Base-by-base conservation (phyloP, 2,329 filamentous ascomycete species). In the Penicillium sp. region DNA sequence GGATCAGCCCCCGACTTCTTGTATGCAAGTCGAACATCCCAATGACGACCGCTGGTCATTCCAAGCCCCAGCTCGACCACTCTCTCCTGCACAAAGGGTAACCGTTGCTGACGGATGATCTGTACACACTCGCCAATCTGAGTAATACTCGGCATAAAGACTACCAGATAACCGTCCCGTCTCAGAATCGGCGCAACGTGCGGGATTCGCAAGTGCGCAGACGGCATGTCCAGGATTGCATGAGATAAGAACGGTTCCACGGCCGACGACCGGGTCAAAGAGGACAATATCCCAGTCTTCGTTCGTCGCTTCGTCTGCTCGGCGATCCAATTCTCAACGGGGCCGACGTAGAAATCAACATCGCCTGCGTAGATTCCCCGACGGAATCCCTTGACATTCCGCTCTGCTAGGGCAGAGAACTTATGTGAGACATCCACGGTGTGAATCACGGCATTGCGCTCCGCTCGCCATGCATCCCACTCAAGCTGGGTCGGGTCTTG, bases 71-170 rank as follows among this genome's bases (percentile, higher is more conserved):
- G 67, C 63, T 82, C 81, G 16, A 82, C 72, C 4, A 78, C 79
- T 62, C 75, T 76, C 51, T 82, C 79, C 60, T 80, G 71, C 8
- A 76, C 64, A 49, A 88, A 80, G 0, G 85, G 85, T 56, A 91
- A 77, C 2, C 75, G 76, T 13, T 84, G 78, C 30, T 82, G 76
- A 59, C 82, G 83, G 35, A 87, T 83, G 42, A 79, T 73, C 49
- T 83, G 77, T 30, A 88, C 79, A 60, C 88, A 90, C 5, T 87
- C 83, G 43, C 83, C 86, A 58, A 94, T 89, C 74, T 94, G 91
- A 10, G 90, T 93, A 60, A 95, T 87, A 68, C 87, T 91, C 0
- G 91, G 91, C 65, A 87, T 87, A 77, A 93, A 95, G 1, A 92
- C 82, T 14, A 89, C 80, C 35, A 94, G 78, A 8, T 85, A 79